phyloP scores from a whole-genome alignment of 352 stramenopile genomes.

The Plasmopara viticola region DNA sequence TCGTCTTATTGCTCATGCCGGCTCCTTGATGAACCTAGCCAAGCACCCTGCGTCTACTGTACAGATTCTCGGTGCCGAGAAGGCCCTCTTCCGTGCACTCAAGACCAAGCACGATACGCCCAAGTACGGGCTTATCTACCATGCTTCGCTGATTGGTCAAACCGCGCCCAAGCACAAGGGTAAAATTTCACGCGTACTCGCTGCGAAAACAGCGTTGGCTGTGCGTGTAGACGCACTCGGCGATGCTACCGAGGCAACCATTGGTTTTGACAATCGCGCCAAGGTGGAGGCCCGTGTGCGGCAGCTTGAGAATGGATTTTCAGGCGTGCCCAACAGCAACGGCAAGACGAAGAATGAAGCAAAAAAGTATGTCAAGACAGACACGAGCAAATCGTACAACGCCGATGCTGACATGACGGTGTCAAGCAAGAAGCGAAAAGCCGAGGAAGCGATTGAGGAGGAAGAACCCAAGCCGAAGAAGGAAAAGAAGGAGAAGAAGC shows the following conservation, averaged over 20 bases:
- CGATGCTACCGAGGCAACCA: slow-evolving; percentile 92
- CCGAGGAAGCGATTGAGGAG: slow-evolving; percentile 54
- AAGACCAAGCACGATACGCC: slow-evolving; percentile 99
- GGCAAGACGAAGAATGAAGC: slow-evolving; percentile 86
- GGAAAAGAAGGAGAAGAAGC: slow-evolving; percentile 51
- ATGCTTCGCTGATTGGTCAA: slow-evolving; percentile 98
- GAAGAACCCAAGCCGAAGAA: slow-evolving; percentile 72
- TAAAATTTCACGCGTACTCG: slow-evolving; percentile 98
- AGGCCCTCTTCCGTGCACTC: slow-evolving; percentile 99
- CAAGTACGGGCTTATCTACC: slow-evolving; percentile 99
- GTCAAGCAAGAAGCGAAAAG: slow-evolving; percentile 85
- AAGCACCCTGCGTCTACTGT: slow-evolving; percentile 99
- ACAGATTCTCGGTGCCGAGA: slow-evolving; percentile 99
- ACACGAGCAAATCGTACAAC: slow-evolving; percentile 89
- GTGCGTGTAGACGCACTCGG: slow-evolving; percentile 98
- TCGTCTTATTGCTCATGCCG: slow-evolving; percentile 98
- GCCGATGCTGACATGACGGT: slow-evolving; percentile 93
- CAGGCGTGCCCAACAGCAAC: slow-evolving; percentile 77
- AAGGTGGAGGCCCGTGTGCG: slow-evolving; percentile 98
- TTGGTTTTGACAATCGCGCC: slow-evolving; percentile 95
- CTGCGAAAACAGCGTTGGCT: slow-evolving; percentile 97
- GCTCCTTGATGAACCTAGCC: slow-evolving; percentile 98
- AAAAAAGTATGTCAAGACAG: slow-evolving; percentile 88
- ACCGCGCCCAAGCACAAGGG: slow-evolving; percentile 99
- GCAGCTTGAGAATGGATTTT: slow-evolving; percentile 94